These are phyloP conservation scores for Lippia alba DNA, from an alignment of 305 asterid genomes.

Conservation along the genomic window DNA sequence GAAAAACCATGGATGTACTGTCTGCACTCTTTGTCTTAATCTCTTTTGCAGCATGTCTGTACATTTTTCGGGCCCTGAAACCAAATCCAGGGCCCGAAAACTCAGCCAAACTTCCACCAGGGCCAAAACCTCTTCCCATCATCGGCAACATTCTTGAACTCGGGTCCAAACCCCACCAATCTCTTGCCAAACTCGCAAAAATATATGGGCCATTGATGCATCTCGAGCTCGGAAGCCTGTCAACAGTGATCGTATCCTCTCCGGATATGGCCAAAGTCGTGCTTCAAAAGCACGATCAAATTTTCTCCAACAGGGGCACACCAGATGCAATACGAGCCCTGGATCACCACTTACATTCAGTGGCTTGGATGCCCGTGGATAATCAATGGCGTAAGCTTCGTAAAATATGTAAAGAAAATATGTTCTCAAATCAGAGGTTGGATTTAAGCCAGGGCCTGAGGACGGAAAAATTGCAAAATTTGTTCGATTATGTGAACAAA, in stretches of 20 bases:
- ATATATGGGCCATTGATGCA: constrained; percentile 47
- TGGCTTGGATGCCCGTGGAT: constrained; percentile 32
- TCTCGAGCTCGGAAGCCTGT: constrained; percentile 40
- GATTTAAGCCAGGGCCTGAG: constrained; percentile 37
- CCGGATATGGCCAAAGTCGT: constrained; percentile 33
- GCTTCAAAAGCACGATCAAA: constrained; percentile 34
- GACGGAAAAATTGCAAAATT: constrained; percentile 32
- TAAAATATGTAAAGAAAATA: constrained; percentile 40
- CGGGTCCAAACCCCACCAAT: constrained; percentile 43
- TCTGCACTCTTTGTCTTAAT: not conserved
- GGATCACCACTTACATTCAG: constrained; percentile 22
- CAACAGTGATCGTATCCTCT: constrained; percentile 35
- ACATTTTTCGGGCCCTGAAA: constrained; percentile 2
- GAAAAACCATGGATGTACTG: constrained; percentile 23
- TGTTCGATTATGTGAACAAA: constrained; percentile 27
- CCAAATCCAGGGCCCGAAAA: constrained; percentile 22
- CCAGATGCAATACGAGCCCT: not conserved
- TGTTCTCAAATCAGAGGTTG: constrained; percentile 37
- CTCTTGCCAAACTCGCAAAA: constrained; percentile 41
- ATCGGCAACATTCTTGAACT: constrained; percentile 46
- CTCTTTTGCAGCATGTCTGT: constrained; percentile 13
- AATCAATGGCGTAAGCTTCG: constrained; percentile 44
- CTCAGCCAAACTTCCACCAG: constrained; percentile 37
- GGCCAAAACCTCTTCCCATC: constrained; percentile 40
- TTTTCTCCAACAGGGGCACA: constrained; percentile 14